Conservation (phyloP, 352 stramenopile species). For the Phytophthora quininea region DNA sequence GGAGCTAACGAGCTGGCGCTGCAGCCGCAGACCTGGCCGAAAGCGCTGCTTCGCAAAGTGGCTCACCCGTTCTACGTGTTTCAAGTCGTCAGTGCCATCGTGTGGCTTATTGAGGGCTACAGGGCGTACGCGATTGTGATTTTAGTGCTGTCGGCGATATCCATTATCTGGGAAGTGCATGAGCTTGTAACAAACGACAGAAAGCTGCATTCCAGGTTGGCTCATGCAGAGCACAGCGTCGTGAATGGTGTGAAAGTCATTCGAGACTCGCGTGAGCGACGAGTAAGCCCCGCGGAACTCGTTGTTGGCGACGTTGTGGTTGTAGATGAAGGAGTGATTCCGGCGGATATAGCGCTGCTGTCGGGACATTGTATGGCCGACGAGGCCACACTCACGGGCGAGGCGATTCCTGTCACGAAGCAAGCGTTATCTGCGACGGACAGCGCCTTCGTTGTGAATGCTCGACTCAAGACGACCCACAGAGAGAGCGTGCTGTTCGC, state of each 20-base stretch:
- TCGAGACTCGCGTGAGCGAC: conserved; percentile 52
- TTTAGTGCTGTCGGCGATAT: conserved; percentile 63
- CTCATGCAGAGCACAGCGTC: conserved; percentile 61
- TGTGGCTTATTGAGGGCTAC: conserved; percentile 78
- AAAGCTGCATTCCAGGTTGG: conserved; percentile 61
- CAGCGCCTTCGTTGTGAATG: conserved; percentile 32
- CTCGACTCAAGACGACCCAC: conserved; percentile 44
- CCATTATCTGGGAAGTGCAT: conserved; percentile 72
- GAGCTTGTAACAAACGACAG: conserved; percentile 67
- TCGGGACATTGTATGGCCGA: conserved; percentile 72
- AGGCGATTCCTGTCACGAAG: conserved; percentile 84
- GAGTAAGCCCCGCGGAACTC: conserved; percentile 49
- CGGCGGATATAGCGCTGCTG: conserved; percentile 68
- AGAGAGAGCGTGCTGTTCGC: conserved; percentile 66
- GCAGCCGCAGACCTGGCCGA: conserved; percentile 45
- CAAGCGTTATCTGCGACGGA: conserved; percentile 26
- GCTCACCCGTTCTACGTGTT: conserved; percentile 86
- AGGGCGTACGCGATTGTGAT: conserved; percentile 73
- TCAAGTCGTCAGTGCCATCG: conserved; percentile 63
- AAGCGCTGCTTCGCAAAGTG: conserved; percentile 68
- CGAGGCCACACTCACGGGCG: conserved; percentile 79
- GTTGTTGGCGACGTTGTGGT: conserved; percentile 77
- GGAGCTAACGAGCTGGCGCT: conserved; percentile 69
- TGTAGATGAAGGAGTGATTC: conserved; percentile 65
- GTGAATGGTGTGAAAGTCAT: conserved; percentile 62